Evolutionary conservation across 192 early-diverging fungal species (phyloP).

Genomic region (Ambispora gerdemannii): DNA sequence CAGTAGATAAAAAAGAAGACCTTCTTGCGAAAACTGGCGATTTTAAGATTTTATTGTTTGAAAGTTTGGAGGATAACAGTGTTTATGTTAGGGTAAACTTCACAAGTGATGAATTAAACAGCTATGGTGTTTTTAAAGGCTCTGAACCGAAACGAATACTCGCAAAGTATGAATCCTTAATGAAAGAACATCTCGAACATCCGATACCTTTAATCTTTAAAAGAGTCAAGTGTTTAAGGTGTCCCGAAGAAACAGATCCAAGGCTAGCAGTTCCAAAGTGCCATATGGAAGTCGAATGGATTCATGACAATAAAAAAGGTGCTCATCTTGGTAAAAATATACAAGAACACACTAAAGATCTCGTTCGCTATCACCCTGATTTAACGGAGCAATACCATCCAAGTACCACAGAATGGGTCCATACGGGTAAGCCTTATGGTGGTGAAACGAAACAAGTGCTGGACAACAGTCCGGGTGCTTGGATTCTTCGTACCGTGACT

Average conservation of each 20-base stretch:
- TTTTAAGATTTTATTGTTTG: neutral
- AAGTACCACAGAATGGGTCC: too few species aligned
- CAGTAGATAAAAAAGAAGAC: too few species aligned
- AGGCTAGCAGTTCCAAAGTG: neutral
- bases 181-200: neutral
- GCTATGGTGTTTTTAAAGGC: neutral
- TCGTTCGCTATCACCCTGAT: too few species aligned
- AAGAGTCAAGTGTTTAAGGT: neutral
- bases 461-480: too few species aligned
- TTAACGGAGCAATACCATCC: too few species aligned
- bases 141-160: neutral
- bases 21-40: neutral
- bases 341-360: too few species aligned
- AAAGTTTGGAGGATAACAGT: neutral
- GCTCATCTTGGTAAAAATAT: too few species aligned
- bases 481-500: too few species aligned
- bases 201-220: neutral
- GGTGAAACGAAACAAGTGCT: too few species aligned
- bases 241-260: neutral
- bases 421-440: too few species aligned
- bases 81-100: neutral
- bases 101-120: constrained; percentile 1
- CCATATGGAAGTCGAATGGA: neutral
- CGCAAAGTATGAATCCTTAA: neutral
- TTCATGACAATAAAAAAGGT: too few species aligned